Conservation (phyloP, 352 stramenopile species). For the Globisporangium paddicum region DNA sequence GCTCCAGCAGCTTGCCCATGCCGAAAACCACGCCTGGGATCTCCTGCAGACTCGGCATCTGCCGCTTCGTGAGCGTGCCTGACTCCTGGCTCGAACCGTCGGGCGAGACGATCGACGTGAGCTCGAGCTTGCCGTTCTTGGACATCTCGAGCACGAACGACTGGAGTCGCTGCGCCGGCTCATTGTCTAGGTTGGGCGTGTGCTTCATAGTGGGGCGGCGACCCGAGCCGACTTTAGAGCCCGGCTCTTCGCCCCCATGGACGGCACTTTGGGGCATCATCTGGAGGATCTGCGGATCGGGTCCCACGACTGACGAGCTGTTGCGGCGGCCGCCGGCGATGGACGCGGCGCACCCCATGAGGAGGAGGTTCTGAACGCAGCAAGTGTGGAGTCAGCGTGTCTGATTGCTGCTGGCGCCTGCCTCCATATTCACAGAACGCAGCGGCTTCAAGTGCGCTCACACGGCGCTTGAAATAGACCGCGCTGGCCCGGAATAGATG, state of each 20-base stretch:
- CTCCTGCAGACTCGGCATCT: slow-evolving; percentile 40
- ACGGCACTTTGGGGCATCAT: not conserved
- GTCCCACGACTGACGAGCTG: slow-evolving; percentile 4
- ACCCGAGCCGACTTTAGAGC: not conserved
- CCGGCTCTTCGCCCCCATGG: not conserved
- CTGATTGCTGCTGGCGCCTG: not conserved
- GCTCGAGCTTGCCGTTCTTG: slow-evolving; percentile 41
- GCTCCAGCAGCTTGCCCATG: slow-evolving; percentile 52
- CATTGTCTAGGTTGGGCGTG: slow-evolving; percentile 20
- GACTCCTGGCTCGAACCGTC: slow-evolving; percentile 29
- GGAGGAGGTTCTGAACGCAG: not conserved
- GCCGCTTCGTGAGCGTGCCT: slow-evolving; percentile 47
- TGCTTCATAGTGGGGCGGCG: slow-evolving; percentile 25
- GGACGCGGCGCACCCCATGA: slow-evolving; percentile 27
- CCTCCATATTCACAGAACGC: not conserved
- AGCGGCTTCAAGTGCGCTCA: not conserved
- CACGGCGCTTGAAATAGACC: not conserved
- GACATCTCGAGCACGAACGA: slow-evolving; percentile 52
- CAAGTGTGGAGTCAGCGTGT: not conserved
- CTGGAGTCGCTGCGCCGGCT: slow-evolving; percentile 27
- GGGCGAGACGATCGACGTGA: slow-evolving; percentile 47
- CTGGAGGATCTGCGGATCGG: not conserved
- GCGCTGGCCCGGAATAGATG: no score
- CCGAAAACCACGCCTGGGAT: slow-evolving; percentile 56
- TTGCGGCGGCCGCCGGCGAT: slow-evolving; percentile 3